Evolutionary conservation across 1,284 basidiomycete species (phyloP), one percentile per base, ranked within the genome.

Genomic region (Cystobasidium pallidum): DNA sequence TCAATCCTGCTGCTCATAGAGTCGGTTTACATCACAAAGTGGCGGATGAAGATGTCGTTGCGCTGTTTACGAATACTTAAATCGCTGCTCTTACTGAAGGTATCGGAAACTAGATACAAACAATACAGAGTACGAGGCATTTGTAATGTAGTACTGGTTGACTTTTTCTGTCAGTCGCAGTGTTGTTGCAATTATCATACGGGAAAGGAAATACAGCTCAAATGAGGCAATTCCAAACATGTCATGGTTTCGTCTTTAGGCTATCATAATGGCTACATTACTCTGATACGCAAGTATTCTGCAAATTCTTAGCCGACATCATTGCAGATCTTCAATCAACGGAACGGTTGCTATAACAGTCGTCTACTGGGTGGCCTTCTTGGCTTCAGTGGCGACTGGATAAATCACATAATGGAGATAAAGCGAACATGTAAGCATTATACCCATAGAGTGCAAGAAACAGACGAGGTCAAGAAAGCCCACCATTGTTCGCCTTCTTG

Each of bases 21-120:
- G 83, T 86, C 68, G 93, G 94, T 54, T 83, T 97, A 72, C 85
- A 84, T 51, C 95, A 98, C 82, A 85, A 87, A 66, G 90, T 97
- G 21, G 88, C 90, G 78, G 92, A 96, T 78, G 94, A 97, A 81
- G 95, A 98, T 80, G 94, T 96, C 17, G 91, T 94, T 70, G 92
- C 77, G 11, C 77, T 81, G 43, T 80, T 80, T 61, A 80, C 77
- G 28, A 76, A 77, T 28, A 64, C 51, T 34, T 66, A 41, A 24
- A 6, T 39, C 13, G 13, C 36, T 39, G n/a, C n/a, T n/a, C n/a
- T n/a, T n/a, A n/a, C n/a, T n/a, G n/a, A n/a, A n/a, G n/a, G n/a
- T n/a, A n/a, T n/a, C n/a, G n/a, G n/a, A n/a, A n/a, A n/a, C n/a
- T n/a, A n/a, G n/a, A n/a, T n/a, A n/a, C n/a, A n/a, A n/a, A n/a